These are phyloP conservation scores for Cucumis variabilis DNA, from an alignment of 331 rosid species.

Conservation along the genomic window DNA sequence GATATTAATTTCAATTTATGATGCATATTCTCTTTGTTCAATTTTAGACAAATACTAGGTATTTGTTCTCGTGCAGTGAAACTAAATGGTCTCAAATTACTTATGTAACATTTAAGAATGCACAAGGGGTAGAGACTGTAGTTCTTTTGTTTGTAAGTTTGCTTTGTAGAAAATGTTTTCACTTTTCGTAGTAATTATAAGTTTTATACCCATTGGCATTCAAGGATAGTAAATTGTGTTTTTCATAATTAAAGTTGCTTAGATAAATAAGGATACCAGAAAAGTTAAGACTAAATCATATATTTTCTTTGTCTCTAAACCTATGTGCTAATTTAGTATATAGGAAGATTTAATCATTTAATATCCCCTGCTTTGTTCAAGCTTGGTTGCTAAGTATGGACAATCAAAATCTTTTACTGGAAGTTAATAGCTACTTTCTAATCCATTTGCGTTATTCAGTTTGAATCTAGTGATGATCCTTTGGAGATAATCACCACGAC, in stretches of 20 bases:
- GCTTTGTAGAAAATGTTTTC: constrained; percentile 15
- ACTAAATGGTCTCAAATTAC: constrained; percentile 50
- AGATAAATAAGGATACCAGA: background rate
- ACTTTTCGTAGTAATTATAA: background rate
- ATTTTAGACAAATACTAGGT: too few relatives aligned
- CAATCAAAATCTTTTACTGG: background rate
- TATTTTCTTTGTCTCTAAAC: background rate
- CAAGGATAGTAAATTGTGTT: background rate
- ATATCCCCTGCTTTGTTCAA: too few relatives aligned
- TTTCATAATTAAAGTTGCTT: background rate
- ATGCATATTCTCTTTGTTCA: too few relatives aligned
- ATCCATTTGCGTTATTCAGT: constrained; percentile 47
- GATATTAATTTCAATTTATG: too few relatives aligned
- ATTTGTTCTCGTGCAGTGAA: too few relatives aligned
- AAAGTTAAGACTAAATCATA: background rate
- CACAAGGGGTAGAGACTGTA: constrained; percentile 96
- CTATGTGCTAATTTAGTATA: too few relatives aligned
- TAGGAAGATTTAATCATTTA: too few relatives aligned
- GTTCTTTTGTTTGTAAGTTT: constrained; percentile 77
- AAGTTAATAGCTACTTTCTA: constrained; percentile 3
- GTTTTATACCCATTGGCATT: too few relatives aligned
- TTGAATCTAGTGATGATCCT: constrained; percentile 89
- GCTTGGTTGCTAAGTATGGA: too few relatives aligned
- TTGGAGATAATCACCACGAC: constrained; percentile 80
- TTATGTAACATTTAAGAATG: constrained; percentile 87